A percentile compares a stretch with the other conserved stretches of the same genome.
Conservation (phyloP, 352 stramenopile genomes). For the Phytopythium sindhum region DNA sequence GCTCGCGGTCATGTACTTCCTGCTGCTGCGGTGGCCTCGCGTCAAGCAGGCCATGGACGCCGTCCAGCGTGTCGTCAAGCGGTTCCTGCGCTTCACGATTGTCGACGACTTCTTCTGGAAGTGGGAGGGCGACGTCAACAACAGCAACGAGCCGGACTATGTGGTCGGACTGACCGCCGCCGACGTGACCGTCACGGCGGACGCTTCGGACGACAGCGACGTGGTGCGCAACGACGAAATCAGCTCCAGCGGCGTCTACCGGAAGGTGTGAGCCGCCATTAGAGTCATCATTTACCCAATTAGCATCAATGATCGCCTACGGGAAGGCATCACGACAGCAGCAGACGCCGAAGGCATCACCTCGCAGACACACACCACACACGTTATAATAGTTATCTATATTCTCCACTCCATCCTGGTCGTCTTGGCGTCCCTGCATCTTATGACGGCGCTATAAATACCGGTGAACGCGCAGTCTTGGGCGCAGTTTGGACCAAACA, state of each 20-base stretch:
- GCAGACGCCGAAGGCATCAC: background rate
- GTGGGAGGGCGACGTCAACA: conserved; percentile 3
- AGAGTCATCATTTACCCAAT: background rate
- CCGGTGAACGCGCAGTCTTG: background rate
- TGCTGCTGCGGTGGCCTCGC: conserved; percentile 25
- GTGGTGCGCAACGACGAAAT: conserved; percentile 16
- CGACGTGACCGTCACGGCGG: conserved; percentile 18
- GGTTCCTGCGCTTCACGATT: conserved; percentile 27
- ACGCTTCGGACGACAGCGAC: conserved; percentile 31
- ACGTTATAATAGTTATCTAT: conserved; percentile 1
- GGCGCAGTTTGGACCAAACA: background rate
- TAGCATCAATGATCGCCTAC: background rate
- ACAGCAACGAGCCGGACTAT: background rate
- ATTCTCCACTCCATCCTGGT: background rate
- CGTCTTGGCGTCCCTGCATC: background rate
- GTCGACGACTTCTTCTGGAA: conserved; percentile 38
- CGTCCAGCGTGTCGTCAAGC: conserved; percentile 15
- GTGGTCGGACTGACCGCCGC: background rate
- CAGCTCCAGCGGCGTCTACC: conserved; percentile 7
- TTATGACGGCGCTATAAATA: conserved; percentile 9
- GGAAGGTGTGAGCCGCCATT: background rate
- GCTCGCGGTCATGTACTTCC: conserved; percentile 35
- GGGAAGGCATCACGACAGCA: background rate
- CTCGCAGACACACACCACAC: background rate
- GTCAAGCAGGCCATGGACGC: conserved; percentile 23